Evolutionary conservation across 345 rosid genomes (phyloP).

Genomic region (Eucalyptus polybractea): DNA sequence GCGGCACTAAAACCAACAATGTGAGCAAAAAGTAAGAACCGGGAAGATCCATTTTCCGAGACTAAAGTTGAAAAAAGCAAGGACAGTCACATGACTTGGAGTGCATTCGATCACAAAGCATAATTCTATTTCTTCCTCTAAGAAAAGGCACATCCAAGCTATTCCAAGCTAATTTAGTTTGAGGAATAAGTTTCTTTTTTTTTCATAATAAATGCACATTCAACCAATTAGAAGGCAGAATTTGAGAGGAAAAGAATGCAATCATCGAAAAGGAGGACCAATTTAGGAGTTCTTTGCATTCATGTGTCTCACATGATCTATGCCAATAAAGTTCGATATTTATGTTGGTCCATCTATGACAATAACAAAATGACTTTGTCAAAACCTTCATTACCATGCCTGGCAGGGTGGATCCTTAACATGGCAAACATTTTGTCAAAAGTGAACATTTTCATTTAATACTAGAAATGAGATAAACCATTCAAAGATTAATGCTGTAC

Average conservation of each 20-base stretch:
- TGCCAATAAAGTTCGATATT: neutral
- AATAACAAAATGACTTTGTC: neutral
- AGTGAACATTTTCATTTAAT: neutral
- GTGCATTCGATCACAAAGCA: neutral
- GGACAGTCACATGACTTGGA: neutral
- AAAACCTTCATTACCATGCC: neutral
- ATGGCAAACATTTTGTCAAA: neutral
- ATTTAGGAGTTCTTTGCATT: neutral
- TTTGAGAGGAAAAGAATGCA: neutral
- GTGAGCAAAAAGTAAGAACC: neutral
- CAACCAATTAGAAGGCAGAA: neutral
- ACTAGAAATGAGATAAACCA: neutral
- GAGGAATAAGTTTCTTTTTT: neutral
- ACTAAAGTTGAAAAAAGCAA: neutral
- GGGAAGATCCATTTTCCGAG: neutral
- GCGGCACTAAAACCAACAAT: slow-evolving; percentile 42
- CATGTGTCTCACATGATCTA: neutral
- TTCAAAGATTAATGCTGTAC: neutral
- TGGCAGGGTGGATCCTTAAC: neutral
- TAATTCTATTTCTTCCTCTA: neutral
- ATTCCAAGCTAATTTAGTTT: neutral
- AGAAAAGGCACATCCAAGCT: neutral
- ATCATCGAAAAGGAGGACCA: neutral
- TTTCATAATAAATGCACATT: neutral
- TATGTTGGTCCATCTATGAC: neutral